A percentile compares a stretch with the other conserved stretches of the same genome.
Evolutionary conservation across 306 rosid species (phyloP).

Genomic region (Ziziphus jujuba): DNA sequence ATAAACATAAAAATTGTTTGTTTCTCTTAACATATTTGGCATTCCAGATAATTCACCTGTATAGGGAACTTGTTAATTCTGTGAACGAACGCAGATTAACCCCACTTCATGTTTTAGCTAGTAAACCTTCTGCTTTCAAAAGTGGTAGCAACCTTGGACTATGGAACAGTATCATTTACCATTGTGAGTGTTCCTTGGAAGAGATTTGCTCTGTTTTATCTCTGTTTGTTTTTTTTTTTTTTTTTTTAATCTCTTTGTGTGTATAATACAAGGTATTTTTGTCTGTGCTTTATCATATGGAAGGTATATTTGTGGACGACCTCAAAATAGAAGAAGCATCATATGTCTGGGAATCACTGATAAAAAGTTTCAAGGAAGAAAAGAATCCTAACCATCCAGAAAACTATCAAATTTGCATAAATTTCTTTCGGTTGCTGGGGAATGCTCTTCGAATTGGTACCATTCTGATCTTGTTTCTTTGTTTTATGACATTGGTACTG

Average conservation of each 20-base stretch:
- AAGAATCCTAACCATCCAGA: conserved; percentile 3
- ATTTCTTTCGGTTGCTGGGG: conserved; percentile 6
- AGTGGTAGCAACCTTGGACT: conserved; percentile 50
- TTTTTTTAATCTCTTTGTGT: neutral
- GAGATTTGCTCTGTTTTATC: too few species aligned
- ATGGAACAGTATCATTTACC: conserved; percentile 36
- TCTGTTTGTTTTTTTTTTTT: too few species aligned
- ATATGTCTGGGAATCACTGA: neutral
- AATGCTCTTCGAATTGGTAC: neutral
- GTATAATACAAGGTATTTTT: neutral
- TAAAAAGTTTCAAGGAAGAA: neutral
- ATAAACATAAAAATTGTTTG: too few species aligned
- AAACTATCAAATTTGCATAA: conserved; percentile 25
- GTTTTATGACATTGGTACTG: too few species aligned
- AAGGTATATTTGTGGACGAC: conserved; percentile 13
- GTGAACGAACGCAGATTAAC: conserved; percentile 33
- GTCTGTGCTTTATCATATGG: conserved; percentile 29
- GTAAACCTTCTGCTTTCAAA: conserved; percentile 50
- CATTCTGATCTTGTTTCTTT: too few species aligned
- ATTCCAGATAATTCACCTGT: conserved; percentile 47
- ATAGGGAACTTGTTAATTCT: conserved; percentile 26
- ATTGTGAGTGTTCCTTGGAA: conserved; percentile 21
- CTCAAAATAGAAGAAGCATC: neutral
- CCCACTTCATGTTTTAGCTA: conserved; percentile 62
- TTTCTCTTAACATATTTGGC: conserved; percentile 48